Percentiles rank a stretch among this genome's conserved stretches.
phyloP scores from a whole-genome alignment of 2,329 filamentous ascomycete species.

The Monascus ruber region DNA sequence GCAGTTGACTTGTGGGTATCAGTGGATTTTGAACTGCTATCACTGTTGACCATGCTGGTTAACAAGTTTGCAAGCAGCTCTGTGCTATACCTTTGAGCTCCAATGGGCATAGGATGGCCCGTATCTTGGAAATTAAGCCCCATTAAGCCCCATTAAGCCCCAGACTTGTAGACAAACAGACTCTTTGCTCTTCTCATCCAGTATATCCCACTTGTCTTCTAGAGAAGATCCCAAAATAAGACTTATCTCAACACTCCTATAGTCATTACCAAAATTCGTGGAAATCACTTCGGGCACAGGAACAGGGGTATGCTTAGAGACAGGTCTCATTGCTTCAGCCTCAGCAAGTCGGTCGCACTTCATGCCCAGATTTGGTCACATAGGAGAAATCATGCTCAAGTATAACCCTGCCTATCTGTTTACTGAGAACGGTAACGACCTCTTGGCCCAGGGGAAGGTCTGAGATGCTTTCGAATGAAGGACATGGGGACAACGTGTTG shows the following conservation, averaged over 20 bases:
- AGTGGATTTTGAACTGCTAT: no score
- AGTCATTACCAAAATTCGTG: neutral
- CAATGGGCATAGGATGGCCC: slow-evolving; percentile 7
- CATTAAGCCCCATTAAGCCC: slow-evolving; percentile 13
- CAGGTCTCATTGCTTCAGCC: slow-evolving; percentile 12
- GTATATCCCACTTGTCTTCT: slow-evolving; percentile 7
- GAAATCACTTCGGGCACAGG: slow-evolving; percentile 9
- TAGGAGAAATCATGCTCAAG: slow-evolving; percentile 9
- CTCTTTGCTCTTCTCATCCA: slow-evolving; percentile 10
- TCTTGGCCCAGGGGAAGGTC: slow-evolving; percentile 5
- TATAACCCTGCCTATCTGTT: slow-evolving; percentile 8
- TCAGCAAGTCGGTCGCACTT: slow-evolving; percentile 7
- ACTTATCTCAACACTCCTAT: slow-evolving; percentile 7
- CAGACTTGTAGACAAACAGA: slow-evolving; percentile 11
- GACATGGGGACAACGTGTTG: slow-evolving; percentile 4
- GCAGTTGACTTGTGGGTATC: no score
- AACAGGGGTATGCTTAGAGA: slow-evolving; percentile 9
- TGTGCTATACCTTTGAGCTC: slow-evolving; percentile 1
- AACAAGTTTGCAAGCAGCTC: no score
- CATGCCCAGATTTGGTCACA: slow-evolving; percentile 8
- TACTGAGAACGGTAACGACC: slow-evolving; percentile 5
- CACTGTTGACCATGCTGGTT: no score
- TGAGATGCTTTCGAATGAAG: neutral
- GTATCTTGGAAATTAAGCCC: slow-evolving; percentile 10
- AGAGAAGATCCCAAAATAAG: slow-evolving; percentile 8